Percentiles rank a stretch among this genome's conserved stretches.
These are phyloP conservation scores for Geotrichum reessii DNA, from an alignment of 1,139 yeast genomes.

Conservation along the genomic window DNA sequence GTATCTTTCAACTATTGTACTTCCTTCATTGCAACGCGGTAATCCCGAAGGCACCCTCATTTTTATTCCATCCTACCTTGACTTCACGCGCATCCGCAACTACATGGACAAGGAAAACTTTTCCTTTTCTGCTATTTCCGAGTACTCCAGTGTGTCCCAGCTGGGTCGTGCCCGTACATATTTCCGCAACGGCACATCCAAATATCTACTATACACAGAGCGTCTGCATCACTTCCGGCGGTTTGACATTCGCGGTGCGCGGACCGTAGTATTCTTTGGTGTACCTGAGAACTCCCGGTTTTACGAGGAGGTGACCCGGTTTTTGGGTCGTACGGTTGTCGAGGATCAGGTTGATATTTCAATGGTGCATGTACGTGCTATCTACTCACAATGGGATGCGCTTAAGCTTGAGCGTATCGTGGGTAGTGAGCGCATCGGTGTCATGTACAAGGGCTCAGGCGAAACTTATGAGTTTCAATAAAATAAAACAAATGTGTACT, in stretches of 20 bases:
- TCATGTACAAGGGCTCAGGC: slow-evolving; percentile 60
- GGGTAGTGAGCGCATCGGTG: slow-evolving; percentile 71
- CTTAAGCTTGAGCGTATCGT: slow-evolving; percentile 75
- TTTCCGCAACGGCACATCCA: slow-evolving; percentile 58
- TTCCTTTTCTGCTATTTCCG: slow-evolving; percentile 52
- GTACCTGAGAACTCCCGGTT: slow-evolving; percentile 81
- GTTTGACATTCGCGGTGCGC: slow-evolving; percentile 80
- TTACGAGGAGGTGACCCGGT: slow-evolving; percentile 66
- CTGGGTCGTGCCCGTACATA: slow-evolving; percentile 64
- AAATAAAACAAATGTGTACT: background rate
- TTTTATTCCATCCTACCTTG: slow-evolving; percentile 81
- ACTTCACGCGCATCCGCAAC: slow-evolving; percentile 72
- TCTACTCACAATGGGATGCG: slow-evolving; percentile 80
- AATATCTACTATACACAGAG: slow-evolving; percentile 79
- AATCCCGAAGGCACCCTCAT: slow-evolving; percentile 69
- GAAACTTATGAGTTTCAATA: slow-evolving; percentile 64
- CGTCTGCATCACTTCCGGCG: slow-evolving; percentile 90
- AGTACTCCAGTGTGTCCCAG: slow-evolving; percentile 69
- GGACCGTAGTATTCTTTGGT: slow-evolving; percentile 73
- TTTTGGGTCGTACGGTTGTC: slow-evolving; percentile 39
- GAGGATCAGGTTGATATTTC: slow-evolving; percentile 42
- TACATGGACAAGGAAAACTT: slow-evolving; percentile 59
- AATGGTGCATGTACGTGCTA: slow-evolving; percentile 55
- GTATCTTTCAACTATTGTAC: slow-evolving; percentile 63
- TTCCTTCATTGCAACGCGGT: slow-evolving; percentile 63